These are phyloP conservation scores for Aspergillus clavatus DNA, from an alignment of 2,329 filamentous ascomycete genomes.

Conservation along the genomic window DNA sequence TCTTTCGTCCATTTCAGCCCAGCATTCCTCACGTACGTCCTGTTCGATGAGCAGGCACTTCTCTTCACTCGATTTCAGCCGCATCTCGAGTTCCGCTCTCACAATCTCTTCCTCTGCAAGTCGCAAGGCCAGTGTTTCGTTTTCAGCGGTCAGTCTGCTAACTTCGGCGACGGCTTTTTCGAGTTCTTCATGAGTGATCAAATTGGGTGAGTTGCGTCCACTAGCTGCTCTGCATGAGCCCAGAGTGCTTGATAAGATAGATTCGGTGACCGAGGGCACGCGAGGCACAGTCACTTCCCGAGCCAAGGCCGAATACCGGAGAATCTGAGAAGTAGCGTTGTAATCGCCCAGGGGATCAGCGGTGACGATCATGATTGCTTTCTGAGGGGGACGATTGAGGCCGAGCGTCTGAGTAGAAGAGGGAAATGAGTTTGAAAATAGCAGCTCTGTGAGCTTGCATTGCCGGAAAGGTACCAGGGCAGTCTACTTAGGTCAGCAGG, in stretches of 20 bases:
- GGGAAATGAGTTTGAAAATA: constrained; percentile 85
- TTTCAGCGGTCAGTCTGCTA: constrained; percentile 68
- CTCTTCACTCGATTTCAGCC: constrained; percentile 60
- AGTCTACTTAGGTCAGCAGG: constrained; percentile 45
- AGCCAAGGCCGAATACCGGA: constrained; percentile 88
- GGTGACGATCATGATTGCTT: constrained; percentile 92
- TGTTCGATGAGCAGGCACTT: constrained; percentile 71
- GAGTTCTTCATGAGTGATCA: constrained; percentile 59
- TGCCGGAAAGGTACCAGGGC: constrained; percentile 74
- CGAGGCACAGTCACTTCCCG: constrained; percentile 89
- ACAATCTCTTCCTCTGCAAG: constrained; percentile 66
- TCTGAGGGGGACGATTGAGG: constrained; percentile 66
- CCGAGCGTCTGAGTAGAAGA: constrained; percentile 48
- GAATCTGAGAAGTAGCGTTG: constrained; percentile 93
- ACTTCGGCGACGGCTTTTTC: constrained; percentile 79
- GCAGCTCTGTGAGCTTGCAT: constrained; percentile 77
- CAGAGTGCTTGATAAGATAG: constrained; percentile 49
- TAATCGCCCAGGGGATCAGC: constrained; percentile 90
- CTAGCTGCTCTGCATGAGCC: constrained; percentile 32
- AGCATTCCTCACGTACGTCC: constrained; percentile 83
- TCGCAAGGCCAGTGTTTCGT: constrained; percentile 67
- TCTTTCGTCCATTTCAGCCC: constrained; percentile 74
- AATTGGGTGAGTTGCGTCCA: constrained; percentile 42
- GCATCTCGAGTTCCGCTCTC: constrained; percentile 67
- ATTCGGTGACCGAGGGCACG: constrained; percentile 74